Percentiles rank a stretch among this genome's conserved stretches.
phyloP scores from a whole-genome alignment of 208 protist genomes.

The Vickermania spadyakhi region DNA sequence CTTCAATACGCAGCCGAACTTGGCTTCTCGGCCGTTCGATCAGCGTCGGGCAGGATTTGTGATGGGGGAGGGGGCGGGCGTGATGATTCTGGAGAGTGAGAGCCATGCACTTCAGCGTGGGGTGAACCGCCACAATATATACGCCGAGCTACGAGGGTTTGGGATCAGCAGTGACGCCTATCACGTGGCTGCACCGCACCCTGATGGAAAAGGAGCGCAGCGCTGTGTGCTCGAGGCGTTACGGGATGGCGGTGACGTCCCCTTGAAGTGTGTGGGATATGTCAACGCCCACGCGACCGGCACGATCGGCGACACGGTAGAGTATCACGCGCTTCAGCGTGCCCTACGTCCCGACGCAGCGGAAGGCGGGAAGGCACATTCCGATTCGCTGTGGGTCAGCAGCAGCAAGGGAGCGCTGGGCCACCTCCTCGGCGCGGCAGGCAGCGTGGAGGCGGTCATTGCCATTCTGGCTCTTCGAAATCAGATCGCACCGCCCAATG shows the following conservation, averaged over 20 bases:
- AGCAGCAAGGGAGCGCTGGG: constrained; percentile 93
- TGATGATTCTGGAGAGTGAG: constrained; percentile 91
- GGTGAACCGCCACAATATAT: constrained; percentile 44
- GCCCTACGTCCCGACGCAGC: constrained; percentile 8
- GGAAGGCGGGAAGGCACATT: constrained; percentile 4
- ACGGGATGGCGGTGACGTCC: constrained; percentile 34
- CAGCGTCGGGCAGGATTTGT: constrained; percentile 90
- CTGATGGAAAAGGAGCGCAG: constrained; percentile 81
- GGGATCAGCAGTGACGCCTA: constrained; percentile 88
- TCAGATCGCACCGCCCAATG: constrained; percentile 80
- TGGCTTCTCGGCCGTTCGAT: constrained; percentile 94
- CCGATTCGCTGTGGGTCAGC: constrained; percentile 53
- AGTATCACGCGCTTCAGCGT: constrained; percentile 45
- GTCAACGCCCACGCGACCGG: constrained; percentile 98
- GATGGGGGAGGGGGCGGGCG: constrained; percentile 94
- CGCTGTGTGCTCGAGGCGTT: constrained; percentile 80
- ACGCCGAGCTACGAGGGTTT: constrained; percentile 90
- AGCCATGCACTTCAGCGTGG: constrained; percentile 78
- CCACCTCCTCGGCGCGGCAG: constrained; percentile 96
- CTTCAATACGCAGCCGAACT: constrained; percentile 74
- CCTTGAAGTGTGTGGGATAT: constrained; percentile 70
- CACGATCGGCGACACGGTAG: constrained; percentile 93
- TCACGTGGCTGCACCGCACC: constrained; percentile 92
- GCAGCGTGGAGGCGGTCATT: constrained; percentile 90
- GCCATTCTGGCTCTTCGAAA: constrained; percentile 69